phyloP scores from a whole-genome alignment of 495 filamentous ascomycete genomes.

The Neurospora sp. region DNA sequence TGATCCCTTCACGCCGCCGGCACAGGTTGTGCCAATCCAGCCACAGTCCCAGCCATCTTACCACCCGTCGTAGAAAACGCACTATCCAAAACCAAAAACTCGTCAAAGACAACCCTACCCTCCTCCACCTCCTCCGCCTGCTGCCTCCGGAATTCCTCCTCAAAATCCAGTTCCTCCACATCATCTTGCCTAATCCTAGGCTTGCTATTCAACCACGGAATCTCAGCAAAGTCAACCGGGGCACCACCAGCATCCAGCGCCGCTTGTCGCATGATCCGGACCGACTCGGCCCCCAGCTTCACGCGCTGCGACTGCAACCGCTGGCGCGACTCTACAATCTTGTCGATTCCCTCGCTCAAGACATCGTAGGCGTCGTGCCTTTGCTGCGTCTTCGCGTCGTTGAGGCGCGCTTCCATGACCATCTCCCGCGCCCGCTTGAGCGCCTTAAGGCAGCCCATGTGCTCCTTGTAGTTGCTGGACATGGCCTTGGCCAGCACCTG shows the following conservation, averaged over 20 bases:
- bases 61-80: background rate
- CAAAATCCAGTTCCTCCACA: background rate
- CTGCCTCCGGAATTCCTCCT: background rate
- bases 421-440: conserved; percentile 23
- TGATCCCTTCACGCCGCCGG: background rate
- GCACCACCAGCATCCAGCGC: conserved; percentile 7
- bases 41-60: background rate
- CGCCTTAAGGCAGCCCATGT: conserved; percentile 14
- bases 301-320: conserved; percentile 8
- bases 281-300: conserved; percentile 5
- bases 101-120: background rate
- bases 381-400: background rate
- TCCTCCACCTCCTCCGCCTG: background rate
- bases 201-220: conserved; percentile 11
- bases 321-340: conserved; percentile 2
- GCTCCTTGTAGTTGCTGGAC: conserved; percentile 18
- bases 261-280: conserved; percentile 20
- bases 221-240: conserved; percentile 13
- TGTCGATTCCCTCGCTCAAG: conserved; percentile 7
- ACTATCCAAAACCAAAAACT: background rate
- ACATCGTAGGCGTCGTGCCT: background rate
- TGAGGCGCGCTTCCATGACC: conserved; percentile 1
- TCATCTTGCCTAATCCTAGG: background rate
- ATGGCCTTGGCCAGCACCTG: conserved; percentile 19
- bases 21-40: background rate